Evolutionary conservation across 768 basidiomycete genomes (phyloP).

Genomic region (Trametes villosa): DNA sequence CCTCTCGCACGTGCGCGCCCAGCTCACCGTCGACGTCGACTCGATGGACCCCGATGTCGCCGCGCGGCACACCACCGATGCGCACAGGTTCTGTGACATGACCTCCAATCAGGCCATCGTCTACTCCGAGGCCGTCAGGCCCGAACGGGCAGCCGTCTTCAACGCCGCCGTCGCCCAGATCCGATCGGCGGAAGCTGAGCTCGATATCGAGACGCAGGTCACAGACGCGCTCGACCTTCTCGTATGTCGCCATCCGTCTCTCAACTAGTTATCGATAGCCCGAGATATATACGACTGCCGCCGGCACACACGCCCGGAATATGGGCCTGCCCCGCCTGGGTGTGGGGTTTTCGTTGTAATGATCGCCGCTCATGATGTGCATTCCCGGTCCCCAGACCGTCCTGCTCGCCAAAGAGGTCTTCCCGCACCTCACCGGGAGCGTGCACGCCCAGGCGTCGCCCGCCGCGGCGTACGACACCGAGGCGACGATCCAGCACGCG

Average conservation of each 20-base stretch:
- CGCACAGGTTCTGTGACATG: constrained; percentile 47
- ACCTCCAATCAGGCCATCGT: constrained; percentile 56
- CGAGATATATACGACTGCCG: no score
- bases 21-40: constrained; percentile 49
- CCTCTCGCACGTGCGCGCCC: constrained; percentile 42
- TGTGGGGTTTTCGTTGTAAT: background rate
- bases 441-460: constrained; percentile 52
- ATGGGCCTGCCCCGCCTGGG: no score
- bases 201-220: constrained; percentile 32
- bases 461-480: constrained; percentile 44
- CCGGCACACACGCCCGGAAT: no score
- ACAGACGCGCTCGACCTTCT: constrained; percentile 44
- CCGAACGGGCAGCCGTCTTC: constrained; percentile 39
- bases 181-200: constrained; percentile 18
- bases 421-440: constrained; percentile 46
- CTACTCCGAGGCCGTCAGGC: constrained; percentile 38
- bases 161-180: constrained; percentile 35
- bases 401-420: constrained; percentile 47
- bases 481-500: constrained; percentile 48
- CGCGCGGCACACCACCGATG: constrained; percentile 33
- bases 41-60: constrained; percentile 52
- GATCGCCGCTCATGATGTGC: background rate
- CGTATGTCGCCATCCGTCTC: constrained; percentile 30
- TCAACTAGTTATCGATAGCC: background rate
- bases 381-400: constrained; percentile 40